These are phyloP conservation scores for Talaromyces stipitatus DNA, from an alignment of 495 filamentous ascomycete species.

Conservation along the genomic window DNA sequence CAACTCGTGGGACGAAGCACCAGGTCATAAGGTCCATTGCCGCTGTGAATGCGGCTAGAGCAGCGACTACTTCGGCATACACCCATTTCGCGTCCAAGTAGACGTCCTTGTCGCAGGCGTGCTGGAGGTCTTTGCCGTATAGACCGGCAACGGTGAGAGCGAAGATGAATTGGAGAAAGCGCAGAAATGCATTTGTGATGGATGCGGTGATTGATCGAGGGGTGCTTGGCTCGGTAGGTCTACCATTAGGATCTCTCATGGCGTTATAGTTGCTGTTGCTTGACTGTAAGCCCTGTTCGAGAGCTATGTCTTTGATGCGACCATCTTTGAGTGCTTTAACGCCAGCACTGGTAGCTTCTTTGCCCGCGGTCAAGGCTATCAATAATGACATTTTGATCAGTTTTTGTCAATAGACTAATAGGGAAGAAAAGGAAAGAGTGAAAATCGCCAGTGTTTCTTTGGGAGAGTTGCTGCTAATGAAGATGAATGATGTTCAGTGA, in stretches of 20 bases:
- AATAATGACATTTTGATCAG: neutral
- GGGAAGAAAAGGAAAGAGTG: neutral
- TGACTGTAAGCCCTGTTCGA: too few species aligned
- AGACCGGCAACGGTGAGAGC: conserved; percentile 69
- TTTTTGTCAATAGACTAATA: neutral
- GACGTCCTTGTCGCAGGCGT: conserved; percentile 42
- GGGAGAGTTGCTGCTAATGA: neutral
- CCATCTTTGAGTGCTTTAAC: neutral
- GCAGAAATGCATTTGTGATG: conserved; percentile 37
- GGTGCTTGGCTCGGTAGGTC: neutral
- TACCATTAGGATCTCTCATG: neutral
- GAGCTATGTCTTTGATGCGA: neutral
- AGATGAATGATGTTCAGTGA: neutral
- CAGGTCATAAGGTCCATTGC: conserved; percentile 54
- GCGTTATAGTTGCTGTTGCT: too few species aligned
- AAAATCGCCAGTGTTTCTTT: neutral
- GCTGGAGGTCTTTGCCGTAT: conserved; percentile 63
- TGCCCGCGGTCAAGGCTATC: too few species aligned
- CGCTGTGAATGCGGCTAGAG: conserved; percentile 51
- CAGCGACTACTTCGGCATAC: conserved; percentile 61
- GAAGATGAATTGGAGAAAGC: conserved; percentile 66
- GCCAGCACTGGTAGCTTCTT: too few species aligned
- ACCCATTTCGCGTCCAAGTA: conserved; percentile 62
- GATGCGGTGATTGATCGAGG: conserved; percentile 7
- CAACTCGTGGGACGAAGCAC: conserved; percentile 38